Conservation (phyloP, 2,329 filamentous ascomycete genomes). For the Diaporthe sp. region DNA sequence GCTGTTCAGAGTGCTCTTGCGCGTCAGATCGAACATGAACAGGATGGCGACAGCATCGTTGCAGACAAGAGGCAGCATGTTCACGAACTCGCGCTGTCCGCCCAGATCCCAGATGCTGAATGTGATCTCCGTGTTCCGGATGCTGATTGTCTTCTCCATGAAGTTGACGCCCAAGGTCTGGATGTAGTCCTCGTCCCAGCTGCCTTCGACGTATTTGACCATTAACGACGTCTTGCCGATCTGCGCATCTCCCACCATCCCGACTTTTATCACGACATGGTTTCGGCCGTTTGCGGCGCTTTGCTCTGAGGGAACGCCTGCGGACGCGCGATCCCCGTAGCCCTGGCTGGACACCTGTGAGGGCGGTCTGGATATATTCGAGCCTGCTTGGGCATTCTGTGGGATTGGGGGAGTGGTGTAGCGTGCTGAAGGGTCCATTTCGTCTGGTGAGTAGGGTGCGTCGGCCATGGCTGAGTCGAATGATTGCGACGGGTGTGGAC, state of each 20-base stretch:
- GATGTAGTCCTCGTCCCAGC: slow-evolving; percentile 99
- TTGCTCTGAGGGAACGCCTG: slow-evolving; percentile 46
- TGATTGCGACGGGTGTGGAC: slow-evolving; percentile 59
- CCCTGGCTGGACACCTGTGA: slow-evolving; percentile 65
- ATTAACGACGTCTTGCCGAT: slow-evolving; percentile 99
- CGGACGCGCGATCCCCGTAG: slow-evolving; percentile 60
- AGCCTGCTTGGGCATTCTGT: slow-evolving; percentile 49
- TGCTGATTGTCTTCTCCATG: slow-evolving; percentile 99
- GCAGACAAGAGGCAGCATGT: slow-evolving; percentile 99
- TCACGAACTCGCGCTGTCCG: slow-evolving; percentile 98
- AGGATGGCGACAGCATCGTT: slow-evolving; percentile 98
- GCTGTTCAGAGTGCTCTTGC: slow-evolving; percentile 98
- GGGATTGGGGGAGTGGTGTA: slow-evolving; percentile 63
- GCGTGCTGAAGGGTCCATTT: slow-evolving; percentile 57
- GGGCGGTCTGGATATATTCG: slow-evolving; percentile 66
- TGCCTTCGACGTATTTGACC: slow-evolving; percentile 99
- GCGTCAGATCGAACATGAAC: slow-evolving; percentile 99
- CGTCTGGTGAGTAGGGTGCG: slow-evolving; percentile 48
- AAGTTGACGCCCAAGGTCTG: slow-evolving; percentile 99
- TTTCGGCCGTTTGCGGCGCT: slow-evolving; percentile 65
- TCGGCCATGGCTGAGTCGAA: slow-evolving; percentile 62
- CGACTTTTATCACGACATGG: slow-evolving; percentile 97
- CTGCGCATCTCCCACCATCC: slow-evolving; percentile 99
- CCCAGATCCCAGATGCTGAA: slow-evolving; percentile 99
- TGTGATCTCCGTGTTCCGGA: slow-evolving; percentile 98